Conservation (phyloP, 2,329 filamentous ascomycete species). For the Monilinia polystroma region DNA sequence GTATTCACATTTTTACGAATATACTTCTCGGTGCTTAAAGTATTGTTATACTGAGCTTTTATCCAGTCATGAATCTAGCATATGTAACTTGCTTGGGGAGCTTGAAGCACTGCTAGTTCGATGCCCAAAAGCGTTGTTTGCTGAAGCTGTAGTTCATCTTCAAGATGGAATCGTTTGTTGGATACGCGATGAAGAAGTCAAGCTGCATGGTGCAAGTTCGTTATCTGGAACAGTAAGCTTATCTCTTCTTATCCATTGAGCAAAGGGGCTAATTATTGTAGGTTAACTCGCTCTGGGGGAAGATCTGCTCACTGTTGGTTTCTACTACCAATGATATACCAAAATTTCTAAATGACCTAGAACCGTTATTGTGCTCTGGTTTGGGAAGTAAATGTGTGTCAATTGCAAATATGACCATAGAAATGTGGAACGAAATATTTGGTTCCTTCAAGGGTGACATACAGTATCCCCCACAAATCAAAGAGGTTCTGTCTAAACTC, state of each 20-base stretch:
- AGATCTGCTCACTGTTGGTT: constrained; percentile 42
- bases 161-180: constrained; percentile 63
- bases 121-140: constrained; percentile 38
- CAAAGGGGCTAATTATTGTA: constrained; percentile 40
- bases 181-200: constrained; percentile 57
- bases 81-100: constrained; percentile 53
- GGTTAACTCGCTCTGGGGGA: constrained; percentile 53
- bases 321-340: constrained; percentile 43
- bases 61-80: constrained; percentile 43
- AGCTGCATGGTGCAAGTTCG: constrained; percentile 45
- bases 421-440: constrained; percentile 71
- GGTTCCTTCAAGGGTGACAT: constrained; percentile 54
- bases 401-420: constrained; percentile 54
- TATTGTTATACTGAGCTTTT: constrained; percentile 50
- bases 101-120: constrained; percentile 42
- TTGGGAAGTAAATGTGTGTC: constrained; percentile 57
- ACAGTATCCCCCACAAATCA: constrained; percentile 64
- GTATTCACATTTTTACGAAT: constrained; percentile 64
- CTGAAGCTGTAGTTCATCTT: constrained; percentile 52
- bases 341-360: constrained; percentile 53
- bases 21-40: constrained; percentile 54
- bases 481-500: constrained; percentile 60
- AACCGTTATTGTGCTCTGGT: constrained; percentile 54
- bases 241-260: constrained; percentile 14
- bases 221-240: constrained; percentile 49